These are phyloP conservation scores for Glycine tomentella DNA, from an alignment of 306 rosid genomes.

Conservation along the genomic window DNA sequence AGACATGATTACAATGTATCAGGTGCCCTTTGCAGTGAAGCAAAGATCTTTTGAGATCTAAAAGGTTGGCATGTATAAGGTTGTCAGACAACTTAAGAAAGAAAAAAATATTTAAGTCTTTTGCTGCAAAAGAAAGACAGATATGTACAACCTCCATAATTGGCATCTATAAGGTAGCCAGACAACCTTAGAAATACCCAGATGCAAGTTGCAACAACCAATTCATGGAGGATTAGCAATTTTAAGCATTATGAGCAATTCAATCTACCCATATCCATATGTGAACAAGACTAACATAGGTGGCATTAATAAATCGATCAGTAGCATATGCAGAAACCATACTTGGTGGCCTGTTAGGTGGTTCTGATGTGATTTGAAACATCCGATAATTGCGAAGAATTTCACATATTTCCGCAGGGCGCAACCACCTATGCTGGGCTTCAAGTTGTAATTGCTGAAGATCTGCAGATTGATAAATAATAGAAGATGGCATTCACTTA, in stretches of 20 bases:
- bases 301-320: too few relatives aligned
- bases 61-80: neutral
- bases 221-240: slow-evolving; percentile 2
- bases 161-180: slow-evolving; percentile 32
- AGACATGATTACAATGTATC: neutral
- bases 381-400: slow-evolving; percentile 70
- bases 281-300: too few relatives aligned
- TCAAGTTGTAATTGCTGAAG: slow-evolving; percentile 68
- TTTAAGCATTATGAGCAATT: slow-evolving; percentile 25
- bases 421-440: slow-evolving; percentile 87
- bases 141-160: slow-evolving; percentile 24
- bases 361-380: too few relatives aligned
- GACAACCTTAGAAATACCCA: slow-evolving; percentile 44
- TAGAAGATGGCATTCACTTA: slow-evolving; percentile 18
- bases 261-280: neutral
- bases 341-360: too few relatives aligned
- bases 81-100: neutral
- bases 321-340: too few relatives aligned
- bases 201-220: slow-evolving; percentile 58
- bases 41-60: neutral
- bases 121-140: slow-evolving; percentile 19
- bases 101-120: neutral
- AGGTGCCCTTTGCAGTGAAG: neutral
- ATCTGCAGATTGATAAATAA: slow-evolving; percentile 62
- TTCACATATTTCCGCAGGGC: slow-evolving; percentile 94